Evolutionary conservation across 148 eudicot species (phyloP).

Genomic region (Tetragonia tetragonoides): DNA sequence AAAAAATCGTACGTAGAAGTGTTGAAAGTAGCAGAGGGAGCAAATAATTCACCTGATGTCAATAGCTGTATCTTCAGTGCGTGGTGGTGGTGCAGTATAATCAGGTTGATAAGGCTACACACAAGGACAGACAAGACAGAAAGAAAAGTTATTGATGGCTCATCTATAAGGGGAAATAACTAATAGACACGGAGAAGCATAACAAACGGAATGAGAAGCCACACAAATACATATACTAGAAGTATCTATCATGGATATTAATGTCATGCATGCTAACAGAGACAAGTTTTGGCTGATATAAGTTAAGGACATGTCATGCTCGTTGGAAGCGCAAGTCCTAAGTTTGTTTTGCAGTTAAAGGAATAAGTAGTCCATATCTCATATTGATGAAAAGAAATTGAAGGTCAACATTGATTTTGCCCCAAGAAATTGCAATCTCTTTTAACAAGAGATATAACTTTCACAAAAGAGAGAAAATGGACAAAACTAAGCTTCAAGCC

Average conservation of each 20-base stretch:
- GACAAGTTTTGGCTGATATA: neutral
- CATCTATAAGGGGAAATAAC: neutral
- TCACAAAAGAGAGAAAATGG: neutral
- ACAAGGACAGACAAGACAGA: constrained; percentile 11
- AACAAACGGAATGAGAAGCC: neutral
- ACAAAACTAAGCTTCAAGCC: neutral
- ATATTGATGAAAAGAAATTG: neutral
- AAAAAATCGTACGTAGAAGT: neutral
- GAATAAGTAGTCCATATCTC: neutral
- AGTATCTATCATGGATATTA: neutral
- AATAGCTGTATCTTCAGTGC: constrained; percentile 55
- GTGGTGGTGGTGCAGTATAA: constrained; percentile 75
- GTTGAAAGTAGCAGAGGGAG: neutral
- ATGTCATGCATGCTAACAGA: neutral
- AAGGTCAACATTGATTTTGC: neutral
- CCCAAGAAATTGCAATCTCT: neutral
- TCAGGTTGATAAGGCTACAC: constrained; percentile 74
- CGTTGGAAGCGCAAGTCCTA: neutral
- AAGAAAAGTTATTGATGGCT: constrained; percentile 10
- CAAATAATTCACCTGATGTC: constrained; percentile 58
- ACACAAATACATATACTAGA: neutral
- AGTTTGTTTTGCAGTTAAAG: too few relatives aligned
- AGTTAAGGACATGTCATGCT: neutral
- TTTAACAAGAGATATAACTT: neutral
- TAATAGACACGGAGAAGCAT: neutral